phyloP scores from a whole-genome alignment of 257 asterid species.

The Fraxinus cuspidata region DNA sequence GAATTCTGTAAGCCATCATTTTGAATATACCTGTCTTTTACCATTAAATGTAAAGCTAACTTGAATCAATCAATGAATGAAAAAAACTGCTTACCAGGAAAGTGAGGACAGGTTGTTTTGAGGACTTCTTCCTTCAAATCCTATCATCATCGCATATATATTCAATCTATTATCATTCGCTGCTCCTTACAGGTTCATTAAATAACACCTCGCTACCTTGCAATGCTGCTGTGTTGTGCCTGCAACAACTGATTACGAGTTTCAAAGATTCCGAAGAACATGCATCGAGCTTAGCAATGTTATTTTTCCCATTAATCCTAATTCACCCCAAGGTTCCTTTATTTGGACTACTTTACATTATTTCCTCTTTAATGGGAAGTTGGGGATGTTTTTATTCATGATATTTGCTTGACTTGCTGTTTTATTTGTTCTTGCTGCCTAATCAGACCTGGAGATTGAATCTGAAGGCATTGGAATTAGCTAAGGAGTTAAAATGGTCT shows the following conservation, averaged over 20 bases:
- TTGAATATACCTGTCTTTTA: slow-evolving; percentile 1
- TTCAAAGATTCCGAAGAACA: slow-evolving; percentile 59
- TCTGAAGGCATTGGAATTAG: slow-evolving; percentile 75
- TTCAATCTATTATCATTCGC: slow-evolving; percentile 17
- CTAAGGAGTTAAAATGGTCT: slow-evolving; percentile 75
- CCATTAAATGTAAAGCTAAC: neutral
- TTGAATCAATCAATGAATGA: no score
- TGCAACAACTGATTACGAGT: slow-evolving; percentile 50
- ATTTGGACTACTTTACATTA: neutral
- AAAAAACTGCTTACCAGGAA: no score
- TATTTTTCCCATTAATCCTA: slow-evolving; percentile 68
- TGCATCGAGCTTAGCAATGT: slow-evolving; percentile 46
- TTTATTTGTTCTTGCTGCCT: slow-evolving; percentile 23
- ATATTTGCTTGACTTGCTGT: slow-evolving; percentile 25
- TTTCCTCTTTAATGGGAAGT: slow-evolving; percentile 15
- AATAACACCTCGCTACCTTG: slow-evolving; percentile 36
- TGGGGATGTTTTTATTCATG: slow-evolving; percentile 11
- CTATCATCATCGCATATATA: slow-evolving; percentile 7
- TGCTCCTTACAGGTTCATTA: slow-evolving; percentile 56
- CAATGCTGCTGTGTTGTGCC: slow-evolving; percentile 59
- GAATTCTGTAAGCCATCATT: slow-evolving; percentile 3
- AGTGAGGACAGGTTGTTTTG: no score
- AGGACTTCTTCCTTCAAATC: neutral
- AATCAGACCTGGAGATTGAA: slow-evolving; percentile 64
- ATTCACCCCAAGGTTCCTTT: slow-evolving; percentile 70